Conservation (phyloP, 805 yeast species). For the Ogataea nakhonphanomensis region DNA sequence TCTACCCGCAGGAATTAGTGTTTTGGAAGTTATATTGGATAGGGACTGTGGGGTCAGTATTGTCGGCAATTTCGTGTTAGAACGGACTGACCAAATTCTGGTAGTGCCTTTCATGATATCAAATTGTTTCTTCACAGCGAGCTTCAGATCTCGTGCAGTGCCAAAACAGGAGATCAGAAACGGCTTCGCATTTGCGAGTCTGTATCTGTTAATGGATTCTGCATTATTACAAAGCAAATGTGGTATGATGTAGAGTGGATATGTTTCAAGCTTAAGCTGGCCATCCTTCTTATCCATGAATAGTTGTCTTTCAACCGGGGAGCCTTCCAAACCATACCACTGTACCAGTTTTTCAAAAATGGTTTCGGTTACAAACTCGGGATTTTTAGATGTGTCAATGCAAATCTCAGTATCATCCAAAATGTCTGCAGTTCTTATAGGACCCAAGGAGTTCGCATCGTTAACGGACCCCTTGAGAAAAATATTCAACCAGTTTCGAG, state of each 20-base stretch:
- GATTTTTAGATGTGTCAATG: constrained; percentile 23
- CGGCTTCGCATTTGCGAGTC: constrained; percentile 33
- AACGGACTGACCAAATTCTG: constrained; percentile 27
- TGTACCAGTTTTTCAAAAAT: constrained; percentile 42
- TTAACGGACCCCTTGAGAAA: constrained; percentile 36
- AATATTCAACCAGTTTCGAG: constrained; percentile 41
- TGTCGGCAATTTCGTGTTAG: constrained; percentile 13
- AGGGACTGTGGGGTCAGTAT: constrained; percentile 20
- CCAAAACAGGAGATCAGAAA: constrained; percentile 36
- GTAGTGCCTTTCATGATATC: constrained; percentile 16
- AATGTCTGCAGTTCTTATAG: constrained; percentile 43
- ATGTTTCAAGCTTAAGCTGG: constrained; percentile 22
- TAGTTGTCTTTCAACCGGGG: constrained; percentile 36
- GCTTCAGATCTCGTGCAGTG: constrained; percentile 27
- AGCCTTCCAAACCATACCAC: constrained; percentile 52
- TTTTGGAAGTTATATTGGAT: constrained; percentile 16
- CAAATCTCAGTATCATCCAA: constrained; percentile 45
- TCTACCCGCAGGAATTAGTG: constrained; percentile 23
- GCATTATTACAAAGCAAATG: constrained; percentile 28
- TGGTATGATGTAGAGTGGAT: constrained; percentile 26
- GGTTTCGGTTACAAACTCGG: constrained; percentile 38
- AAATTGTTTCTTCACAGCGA: constrained; percentile 21
- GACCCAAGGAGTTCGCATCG: constrained; percentile 37
- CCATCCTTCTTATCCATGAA: constrained; percentile 26
- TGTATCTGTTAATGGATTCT: constrained; percentile 28